Conservation (phyloP, 2,329 filamentous ascomycete genomes). For the Neopestalotiopsis rosae region DNA sequence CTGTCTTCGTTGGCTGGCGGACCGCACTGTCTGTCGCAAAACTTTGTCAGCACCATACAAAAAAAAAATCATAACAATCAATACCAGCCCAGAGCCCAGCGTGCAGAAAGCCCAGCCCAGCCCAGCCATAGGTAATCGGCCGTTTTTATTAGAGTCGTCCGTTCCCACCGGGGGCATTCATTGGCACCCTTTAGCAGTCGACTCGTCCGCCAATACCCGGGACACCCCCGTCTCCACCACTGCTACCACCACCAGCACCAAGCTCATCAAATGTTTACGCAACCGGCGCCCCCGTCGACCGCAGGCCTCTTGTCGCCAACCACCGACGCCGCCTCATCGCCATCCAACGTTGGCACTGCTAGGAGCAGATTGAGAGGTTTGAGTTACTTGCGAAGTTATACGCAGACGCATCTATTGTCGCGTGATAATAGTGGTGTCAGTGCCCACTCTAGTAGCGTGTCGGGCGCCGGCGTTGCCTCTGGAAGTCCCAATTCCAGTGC, state of each 20-base stretch:
- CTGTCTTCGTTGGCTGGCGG: not conserved
- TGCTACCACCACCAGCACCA: not conserved
- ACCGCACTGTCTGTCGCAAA: not conserved
- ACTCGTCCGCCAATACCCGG: not conserved
- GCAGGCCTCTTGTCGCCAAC: conserved; percentile 35
- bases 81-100: not conserved
- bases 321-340: conserved; percentile 29
- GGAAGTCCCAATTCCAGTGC: not conserved
- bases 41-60: not conserved
- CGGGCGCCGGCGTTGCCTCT: not conserved
- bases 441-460: conserved; percentile 2
- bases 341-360: conserved; percentile 24
- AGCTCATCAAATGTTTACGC: conserved; percentile 33
- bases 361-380: conserved; percentile 33
- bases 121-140: not conserved
- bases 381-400: conserved; percentile 34
- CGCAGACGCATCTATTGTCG: conserved; percentile 19
- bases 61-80: not conserved
- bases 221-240: conserved; percentile 9
- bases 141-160: not conserved
- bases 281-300: conserved; percentile 33
- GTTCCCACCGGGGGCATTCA: not conserved
- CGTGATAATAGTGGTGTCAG: conserved; percentile 20
- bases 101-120: not conserved
- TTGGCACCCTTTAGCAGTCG: not conserved